Percentiles rank a stretch among this genome's conserved stretches.
These are phyloP conservation scores for Saturnispora gosingensis DNA, from an alignment of 805 yeast genomes.

Conservation along the genomic window DNA sequence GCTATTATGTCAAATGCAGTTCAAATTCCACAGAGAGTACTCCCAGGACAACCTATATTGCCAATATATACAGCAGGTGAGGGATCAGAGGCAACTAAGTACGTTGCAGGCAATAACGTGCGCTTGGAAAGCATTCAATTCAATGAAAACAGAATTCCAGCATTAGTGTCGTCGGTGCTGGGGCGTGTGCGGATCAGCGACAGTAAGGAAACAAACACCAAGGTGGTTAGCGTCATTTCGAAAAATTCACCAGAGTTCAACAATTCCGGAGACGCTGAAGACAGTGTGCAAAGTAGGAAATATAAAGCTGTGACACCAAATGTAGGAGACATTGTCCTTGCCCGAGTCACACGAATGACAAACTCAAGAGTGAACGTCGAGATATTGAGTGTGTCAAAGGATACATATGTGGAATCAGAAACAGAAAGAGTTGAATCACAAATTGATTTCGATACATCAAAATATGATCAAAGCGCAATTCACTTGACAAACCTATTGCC, in stretches of 20 bases:
- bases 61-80: slow-evolving; percentile 38
- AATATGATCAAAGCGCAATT: slow-evolving; percentile 7
- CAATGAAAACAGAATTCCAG: slow-evolving; percentile 31
- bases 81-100: slow-evolving; percentile 25
- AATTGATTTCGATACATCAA: slow-evolving; percentile 4
- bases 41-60: slow-evolving; percentile 78
- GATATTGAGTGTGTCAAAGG: slow-evolving; percentile 36
- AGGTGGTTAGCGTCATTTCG: slow-evolving; percentile 16
- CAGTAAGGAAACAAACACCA: slow-evolving; percentile 3
- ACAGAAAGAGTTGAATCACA: slow-evolving; percentile 4
- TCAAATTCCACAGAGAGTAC: slow-evolving; percentile 37
- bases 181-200: slow-evolving; percentile 41
- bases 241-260: slow-evolving; percentile 18
- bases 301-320: slow-evolving; percentile 50
- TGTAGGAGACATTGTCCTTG: slow-evolving; percentile 77
- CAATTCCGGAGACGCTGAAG: background rate
- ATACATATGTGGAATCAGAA: slow-evolving; percentile 2
- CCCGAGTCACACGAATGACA: slow-evolving; percentile 59
- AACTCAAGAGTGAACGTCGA: slow-evolving; percentile 70
- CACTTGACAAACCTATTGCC: slow-evolving; percentile 34
- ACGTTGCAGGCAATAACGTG: slow-evolving; percentile 58
- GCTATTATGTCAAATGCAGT: too few species aligned
- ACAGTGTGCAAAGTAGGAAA: background rate
- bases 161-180: slow-evolving; percentile 46
- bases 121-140: slow-evolving; percentile 37